phyloP scores from a whole-genome alignment of 2,329 filamentous ascomycete genomes.

The Hymenoscyphus scutula region DNA sequence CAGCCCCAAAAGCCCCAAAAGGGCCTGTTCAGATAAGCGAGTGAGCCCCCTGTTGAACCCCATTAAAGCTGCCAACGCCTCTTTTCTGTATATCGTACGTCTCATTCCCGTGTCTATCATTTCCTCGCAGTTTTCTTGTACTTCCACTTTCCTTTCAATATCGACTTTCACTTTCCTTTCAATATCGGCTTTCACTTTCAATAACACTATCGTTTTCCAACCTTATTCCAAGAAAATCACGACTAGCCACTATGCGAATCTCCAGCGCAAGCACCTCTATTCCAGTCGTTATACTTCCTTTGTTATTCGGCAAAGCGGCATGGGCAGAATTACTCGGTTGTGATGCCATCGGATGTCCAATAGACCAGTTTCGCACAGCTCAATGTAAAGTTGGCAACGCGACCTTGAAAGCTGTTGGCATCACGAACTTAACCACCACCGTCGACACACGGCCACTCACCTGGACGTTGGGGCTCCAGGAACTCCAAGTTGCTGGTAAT shows the following conservation, averaged over 20 bases:
- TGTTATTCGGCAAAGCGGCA: not conserved
- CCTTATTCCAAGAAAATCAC: not conserved
- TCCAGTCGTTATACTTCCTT: not conserved
- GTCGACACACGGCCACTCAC: not conserved
- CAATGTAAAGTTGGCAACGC: conserved; percentile 7
- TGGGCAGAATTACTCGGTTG: not conserved
- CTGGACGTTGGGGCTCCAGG: conserved; percentile 4
- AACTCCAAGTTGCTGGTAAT: not conserved
- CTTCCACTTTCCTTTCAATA: not conserved
- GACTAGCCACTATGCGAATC: not conserved
- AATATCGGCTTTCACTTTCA: not conserved
- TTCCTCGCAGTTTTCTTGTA: not conserved
- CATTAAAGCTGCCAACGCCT: too few species aligned
- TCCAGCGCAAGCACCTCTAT: not conserved
- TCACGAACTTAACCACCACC: conserved; percentile 2
- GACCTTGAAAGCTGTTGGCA: conserved; percentile 7
- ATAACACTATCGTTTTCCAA: not conserved
- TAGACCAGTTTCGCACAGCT: not conserved
- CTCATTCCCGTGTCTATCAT: too few species aligned
- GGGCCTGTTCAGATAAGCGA: too few species aligned
- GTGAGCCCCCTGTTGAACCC: too few species aligned
- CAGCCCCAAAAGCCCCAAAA: conserved; percentile 1
- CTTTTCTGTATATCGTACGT: too few species aligned
- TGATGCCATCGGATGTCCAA: conserved; percentile 1
- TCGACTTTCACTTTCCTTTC: not conserved